These are phyloP conservation scores for Cryptosporidium xiaoi DNA, from an alignment of 169 alveolate genomes.

Conservation along the genomic window DNA sequence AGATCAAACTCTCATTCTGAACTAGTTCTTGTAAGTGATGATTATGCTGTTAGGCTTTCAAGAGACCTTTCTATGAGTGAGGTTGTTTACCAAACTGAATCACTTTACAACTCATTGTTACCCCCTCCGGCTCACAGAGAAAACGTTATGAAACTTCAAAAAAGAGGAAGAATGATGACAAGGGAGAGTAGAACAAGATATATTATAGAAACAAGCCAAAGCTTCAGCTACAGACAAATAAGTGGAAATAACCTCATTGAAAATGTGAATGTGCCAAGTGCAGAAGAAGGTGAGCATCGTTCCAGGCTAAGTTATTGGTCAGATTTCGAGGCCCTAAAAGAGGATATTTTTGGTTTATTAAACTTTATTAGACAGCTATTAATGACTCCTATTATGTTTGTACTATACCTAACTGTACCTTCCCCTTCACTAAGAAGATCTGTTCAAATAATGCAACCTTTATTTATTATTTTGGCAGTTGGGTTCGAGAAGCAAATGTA, in stretches of 20 bases:
- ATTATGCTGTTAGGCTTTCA: slow-evolving; percentile 64
- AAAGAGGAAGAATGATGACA: slow-evolving; percentile 23
- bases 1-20: slow-evolving; percentile 51
- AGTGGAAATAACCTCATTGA: neutral
- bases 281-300: neutral
- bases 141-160: slow-evolving; percentile 45
- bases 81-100: slow-evolving; percentile 73
- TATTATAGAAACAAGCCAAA: neutral
- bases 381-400: slow-evolving; percentile 71
- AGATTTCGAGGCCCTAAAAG: slow-evolving; percentile 32
- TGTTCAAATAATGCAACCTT: slow-evolving; percentile 67
- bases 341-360: slow-evolving; percentile 16
- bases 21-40: slow-evolving; percentile 52
- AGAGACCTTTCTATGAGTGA: slow-evolving; percentile 73
- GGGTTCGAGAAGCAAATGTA: slow-evolving; percentile 69
- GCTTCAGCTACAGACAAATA: neutral
- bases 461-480: slow-evolving; percentile 58
- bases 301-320: neutral
- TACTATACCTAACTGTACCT: slow-evolving; percentile 58
- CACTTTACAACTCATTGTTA: slow-evolving; percentile 44
- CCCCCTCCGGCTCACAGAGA: slow-evolving; percentile 74
- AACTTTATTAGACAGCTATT: slow-evolving; percentile 41
- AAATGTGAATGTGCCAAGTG: neutral
- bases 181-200: slow-evolving; percentile 28
- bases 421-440: slow-evolving; percentile 70